Conservation (phyloP, 768 basidiomycete species). For the Dacryopinax spathularia region DNA sequence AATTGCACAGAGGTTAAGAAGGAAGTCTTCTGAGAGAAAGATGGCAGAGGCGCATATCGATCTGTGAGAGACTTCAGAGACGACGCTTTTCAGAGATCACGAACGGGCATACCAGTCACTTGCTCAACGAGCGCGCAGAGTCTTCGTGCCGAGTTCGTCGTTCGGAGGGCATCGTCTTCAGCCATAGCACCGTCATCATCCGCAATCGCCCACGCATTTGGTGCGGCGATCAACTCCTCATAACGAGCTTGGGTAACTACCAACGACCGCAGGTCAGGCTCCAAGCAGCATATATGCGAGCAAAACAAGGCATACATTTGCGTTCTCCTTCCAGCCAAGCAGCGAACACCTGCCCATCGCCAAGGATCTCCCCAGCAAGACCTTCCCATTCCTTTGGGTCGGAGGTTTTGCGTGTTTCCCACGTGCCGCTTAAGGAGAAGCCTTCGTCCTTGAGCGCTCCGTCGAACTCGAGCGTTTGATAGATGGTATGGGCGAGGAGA, state of each 20-base stretch:
- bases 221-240: constrained; percentile 59
- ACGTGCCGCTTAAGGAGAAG: constrained; percentile 46
- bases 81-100: too few species aligned
- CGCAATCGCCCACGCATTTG: constrained; percentile 75
- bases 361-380: constrained; percentile 66
- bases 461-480: constrained; percentile 83
- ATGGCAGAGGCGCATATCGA: constrained; percentile 80
- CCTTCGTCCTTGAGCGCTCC: constrained; percentile 58
- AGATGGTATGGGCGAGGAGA: constrained; percentile 86
- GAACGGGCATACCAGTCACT: constrained; percentile 52
- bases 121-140: constrained; percentile 80
- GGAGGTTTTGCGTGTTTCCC: constrained; percentile 21
- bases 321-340: constrained; percentile 83
- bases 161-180: constrained; percentile 35
- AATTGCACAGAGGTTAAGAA: constrained; percentile 80
- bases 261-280: background rate
- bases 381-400: constrained; percentile 48
- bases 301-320: constrained; percentile 46
- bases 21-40: constrained; percentile 55
- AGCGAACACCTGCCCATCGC: constrained; percentile 76
- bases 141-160: constrained; percentile 72
- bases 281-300: background rate
- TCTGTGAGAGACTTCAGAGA: too few species aligned
- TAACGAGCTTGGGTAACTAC: constrained; percentile 82
- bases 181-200: constrained; percentile 45